These are phyloP conservation scores for Cenococcum geophilum DNA, from an alignment of 495 filamentous ascomycete genomes.

Conservation along the genomic window DNA sequence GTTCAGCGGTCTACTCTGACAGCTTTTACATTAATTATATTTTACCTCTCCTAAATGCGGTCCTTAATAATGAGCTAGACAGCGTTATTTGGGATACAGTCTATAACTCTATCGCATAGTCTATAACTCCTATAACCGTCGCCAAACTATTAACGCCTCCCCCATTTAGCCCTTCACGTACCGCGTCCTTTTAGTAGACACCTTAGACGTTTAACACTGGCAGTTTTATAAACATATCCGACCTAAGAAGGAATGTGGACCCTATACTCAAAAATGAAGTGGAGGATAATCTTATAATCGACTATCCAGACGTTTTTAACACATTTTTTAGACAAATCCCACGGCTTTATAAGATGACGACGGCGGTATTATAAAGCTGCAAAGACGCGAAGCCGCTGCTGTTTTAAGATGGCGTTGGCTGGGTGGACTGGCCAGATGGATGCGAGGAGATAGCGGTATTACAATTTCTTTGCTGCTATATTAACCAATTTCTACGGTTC, in stretches of 20 bases:
- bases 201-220: conserved; percentile 19
- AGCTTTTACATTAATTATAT: conserved; percentile 12
- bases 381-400: conserved; percentile 20
- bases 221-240: conserved; percentile 19
- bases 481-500: conserved; percentile 17
- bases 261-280: too few species aligned
- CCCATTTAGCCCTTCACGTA: conserved; percentile 9
- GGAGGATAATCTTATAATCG: too few species aligned
- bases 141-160: conserved; percentile 18
- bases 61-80: conserved; percentile 18
- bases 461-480: conserved; percentile 13
- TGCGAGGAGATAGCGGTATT: conserved; percentile 20
- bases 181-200: conserved; percentile 24
- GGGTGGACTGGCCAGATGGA: conserved; percentile 16
- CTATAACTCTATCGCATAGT: conserved; percentile 12
- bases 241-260: too few species aligned
- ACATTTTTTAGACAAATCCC: conserved; percentile 24
- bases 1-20: conserved; percentile 7
- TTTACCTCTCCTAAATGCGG: conserved; percentile 19
- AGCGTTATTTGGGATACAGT: conserved; percentile 13
- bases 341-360: conserved; percentile 18
- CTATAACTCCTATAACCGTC: background rate
- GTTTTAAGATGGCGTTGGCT: conserved; percentile 25
- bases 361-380: conserved; percentile 17
- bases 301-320: conserved; percentile 18